A percentile compares a stretch with the other conserved stretches of the same genome.
phyloP scores from a whole-genome alignment of 148 eudicot species.

The Bassia scoparia region DNA sequence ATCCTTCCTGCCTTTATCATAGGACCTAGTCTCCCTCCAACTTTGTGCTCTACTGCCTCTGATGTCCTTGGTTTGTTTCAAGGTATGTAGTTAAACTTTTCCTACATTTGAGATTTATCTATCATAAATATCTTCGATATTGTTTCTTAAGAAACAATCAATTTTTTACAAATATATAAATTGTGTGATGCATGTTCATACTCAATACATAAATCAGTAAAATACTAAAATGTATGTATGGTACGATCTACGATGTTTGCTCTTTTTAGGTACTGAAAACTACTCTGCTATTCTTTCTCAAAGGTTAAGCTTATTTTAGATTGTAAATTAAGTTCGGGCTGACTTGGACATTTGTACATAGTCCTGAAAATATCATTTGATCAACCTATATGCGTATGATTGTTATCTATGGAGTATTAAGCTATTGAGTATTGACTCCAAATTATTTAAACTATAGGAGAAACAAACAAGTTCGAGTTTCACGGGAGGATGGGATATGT shows the following conservation, averaged over 20 bases:
- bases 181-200: too few relatives aligned
- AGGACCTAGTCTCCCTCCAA: conserved; percentile 79
- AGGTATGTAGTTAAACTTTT: conserved; percentile 33
- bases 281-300: too few relatives aligned
- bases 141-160: too few relatives aligned
- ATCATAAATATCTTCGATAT: too few relatives aligned
- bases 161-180: too few relatives aligned
- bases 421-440: not conserved
- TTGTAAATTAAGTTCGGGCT: too few relatives aligned
- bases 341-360: too few relatives aligned
- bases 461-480: conserved; percentile 51
- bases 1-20: conserved; percentile 72
- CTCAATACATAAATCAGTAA: too few relatives aligned
- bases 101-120: not conserved
- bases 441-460: conserved; percentile 39
- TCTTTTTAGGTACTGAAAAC: too few relatives aligned
- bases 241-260: too few relatives aligned
- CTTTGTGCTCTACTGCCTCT: conserved; percentile 60
- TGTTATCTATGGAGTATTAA: too few relatives aligned
- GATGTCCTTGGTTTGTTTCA: conserved; percentile 82
- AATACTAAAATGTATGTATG: too few relatives aligned
- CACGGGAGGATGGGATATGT: conserved; percentile 98
- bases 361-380: not conserved
- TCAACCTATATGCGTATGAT: not conserved
- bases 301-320: not conserved